Evolutionary conservation across 257 asterid species (phyloP), one percentile per base, ranked within the genome.

Genomic region (Apocynum venetum): DNA sequence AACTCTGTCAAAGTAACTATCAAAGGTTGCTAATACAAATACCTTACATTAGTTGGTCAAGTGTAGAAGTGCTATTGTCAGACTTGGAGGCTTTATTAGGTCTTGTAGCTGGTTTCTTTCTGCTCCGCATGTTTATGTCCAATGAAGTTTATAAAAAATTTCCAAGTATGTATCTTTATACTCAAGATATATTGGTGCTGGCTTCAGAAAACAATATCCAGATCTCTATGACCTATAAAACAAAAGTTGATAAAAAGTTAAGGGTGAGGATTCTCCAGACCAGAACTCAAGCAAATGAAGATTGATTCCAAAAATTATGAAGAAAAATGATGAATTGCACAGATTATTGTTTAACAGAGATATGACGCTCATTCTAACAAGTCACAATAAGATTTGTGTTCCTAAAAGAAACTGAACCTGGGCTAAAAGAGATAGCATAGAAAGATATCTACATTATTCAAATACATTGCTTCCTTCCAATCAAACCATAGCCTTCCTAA

Each of bases 41-140:
- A 31, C 25, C 72, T 19, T 55, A 80, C 83, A 41, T 74, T 38
- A 46, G 76, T n/a, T 80, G 71, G 14, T 3, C 20, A 47, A 15
- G 65, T 55, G 68, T 56, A 67, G 65, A 53, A 64, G 60, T 41
- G 47, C 38, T n/a, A 67, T 35, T 8, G 40, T 48, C 70, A 31
- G 13, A 20, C 59, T 59, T 63, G 43, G 52, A 36, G 49, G 48
- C 73, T 73, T 73, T 41, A 43, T 76, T 51, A 31, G 64, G 63
- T 49, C 53, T 59, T 47, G 61, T 38, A 17, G 40, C 69, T 40
- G 65, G 35, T 49, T 47, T 64, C 1, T 76, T 64, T 48, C 73
- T 64, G 52, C 38, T 47, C 11, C 64, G 49, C 79, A 76, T 76
- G 65, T 63, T 49, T 20, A 56, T 20, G 12, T 19, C 35, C 73